Conservation (phyloP, 139 green algal genomes). For the Asterochloris sp. region DNA sequence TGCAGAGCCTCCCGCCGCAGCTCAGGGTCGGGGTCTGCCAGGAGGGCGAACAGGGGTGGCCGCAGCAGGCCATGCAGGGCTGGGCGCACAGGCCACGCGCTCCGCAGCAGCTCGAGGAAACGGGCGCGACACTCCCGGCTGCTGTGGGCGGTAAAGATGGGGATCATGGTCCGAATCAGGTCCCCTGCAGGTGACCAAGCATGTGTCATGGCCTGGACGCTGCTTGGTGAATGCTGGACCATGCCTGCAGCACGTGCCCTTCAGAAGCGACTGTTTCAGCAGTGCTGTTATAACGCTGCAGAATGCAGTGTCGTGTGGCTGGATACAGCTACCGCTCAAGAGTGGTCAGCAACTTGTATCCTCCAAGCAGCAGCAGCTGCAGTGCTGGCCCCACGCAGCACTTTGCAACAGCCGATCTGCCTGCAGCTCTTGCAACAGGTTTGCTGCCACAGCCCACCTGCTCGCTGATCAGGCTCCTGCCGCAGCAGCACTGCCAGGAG, state of each 20-base stretch:
- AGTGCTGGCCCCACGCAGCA: too few relatives aligned
- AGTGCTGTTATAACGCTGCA: too few relatives aligned
- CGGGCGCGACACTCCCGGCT: constrained; percentile 14
- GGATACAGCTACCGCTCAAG: too few relatives aligned
- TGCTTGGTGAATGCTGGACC: too few relatives aligned
- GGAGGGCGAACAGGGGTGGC: constrained; percentile 23
- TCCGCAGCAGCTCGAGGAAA: constrained; percentile 12
- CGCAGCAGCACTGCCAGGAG: constrained; percentile 14
- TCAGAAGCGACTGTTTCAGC: too few relatives aligned
- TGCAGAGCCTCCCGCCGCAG: constrained; percentile 1
- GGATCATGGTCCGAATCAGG: background rate
- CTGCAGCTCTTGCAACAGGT: too few relatives aligned
- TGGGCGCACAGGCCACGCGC: constrained; percentile 14
- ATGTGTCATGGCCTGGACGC: background rate
- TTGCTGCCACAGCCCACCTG: background rate
- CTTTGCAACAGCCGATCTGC: too few relatives aligned
- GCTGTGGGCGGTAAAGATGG: constrained; percentile 13
- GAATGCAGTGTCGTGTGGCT: too few relatives aligned
- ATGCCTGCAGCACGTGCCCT: too few relatives aligned
- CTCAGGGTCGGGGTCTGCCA: constrained; percentile 13
- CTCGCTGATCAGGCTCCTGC: background rate
- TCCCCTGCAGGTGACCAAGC: background rate
- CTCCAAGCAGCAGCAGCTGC: too few relatives aligned
- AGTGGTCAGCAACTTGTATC: too few relatives aligned
- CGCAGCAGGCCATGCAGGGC: constrained; percentile 17